Evolutionary conservation across 306 rosid species (phyloP).

Genomic region (Rosa multiflora): DNA sequence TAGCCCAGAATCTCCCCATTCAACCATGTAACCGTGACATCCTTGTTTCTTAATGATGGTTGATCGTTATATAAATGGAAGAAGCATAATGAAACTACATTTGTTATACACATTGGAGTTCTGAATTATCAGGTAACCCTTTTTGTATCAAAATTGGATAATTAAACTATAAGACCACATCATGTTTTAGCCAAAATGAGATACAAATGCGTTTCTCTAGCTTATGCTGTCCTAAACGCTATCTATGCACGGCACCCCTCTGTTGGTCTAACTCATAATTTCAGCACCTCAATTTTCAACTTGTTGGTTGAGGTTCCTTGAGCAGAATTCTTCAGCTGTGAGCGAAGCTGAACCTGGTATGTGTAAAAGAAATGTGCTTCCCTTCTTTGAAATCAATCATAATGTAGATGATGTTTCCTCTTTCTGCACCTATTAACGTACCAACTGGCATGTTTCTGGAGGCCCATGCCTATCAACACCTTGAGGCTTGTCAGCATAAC

Average conservation of each 20-base stretch:
- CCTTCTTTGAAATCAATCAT: constrained; percentile 44
- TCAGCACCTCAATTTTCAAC: neutral
- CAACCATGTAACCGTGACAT: too few relatives aligned
- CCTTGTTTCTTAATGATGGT: too few relatives aligned
- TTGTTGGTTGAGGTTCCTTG: neutral
- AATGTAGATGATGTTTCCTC: constrained; percentile 77
- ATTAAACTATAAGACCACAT: constrained; percentile 23
- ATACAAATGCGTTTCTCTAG: constrained; percentile 1
- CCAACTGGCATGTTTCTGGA: constrained; percentile 81
- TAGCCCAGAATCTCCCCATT: too few relatives aligned
- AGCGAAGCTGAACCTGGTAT: constrained; percentile 22
- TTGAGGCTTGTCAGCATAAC: constrained; percentile 94
- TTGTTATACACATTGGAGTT: constrained; percentile 23
- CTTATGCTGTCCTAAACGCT: constrained; percentile 18
- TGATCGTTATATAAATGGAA: neutral
- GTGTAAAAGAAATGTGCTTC: constrained; percentile 9
- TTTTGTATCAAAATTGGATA: constrained; percentile 53
- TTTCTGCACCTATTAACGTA: constrained; percentile 74
- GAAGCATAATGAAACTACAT: neutral
- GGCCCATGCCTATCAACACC: constrained; percentile 78
- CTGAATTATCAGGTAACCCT: constrained; percentile 24
- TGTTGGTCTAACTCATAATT: neutral
- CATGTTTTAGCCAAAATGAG: constrained; percentile 12
- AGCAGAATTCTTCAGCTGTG: constrained; percentile 15
- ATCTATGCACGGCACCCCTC: constrained; percentile 9